A percentile compares a stretch with the other conserved stretches of the same genome.
Conservation (phyloP, 192 early-diverging fungal species). For the Rhizoclosmatium globosum region DNA sequence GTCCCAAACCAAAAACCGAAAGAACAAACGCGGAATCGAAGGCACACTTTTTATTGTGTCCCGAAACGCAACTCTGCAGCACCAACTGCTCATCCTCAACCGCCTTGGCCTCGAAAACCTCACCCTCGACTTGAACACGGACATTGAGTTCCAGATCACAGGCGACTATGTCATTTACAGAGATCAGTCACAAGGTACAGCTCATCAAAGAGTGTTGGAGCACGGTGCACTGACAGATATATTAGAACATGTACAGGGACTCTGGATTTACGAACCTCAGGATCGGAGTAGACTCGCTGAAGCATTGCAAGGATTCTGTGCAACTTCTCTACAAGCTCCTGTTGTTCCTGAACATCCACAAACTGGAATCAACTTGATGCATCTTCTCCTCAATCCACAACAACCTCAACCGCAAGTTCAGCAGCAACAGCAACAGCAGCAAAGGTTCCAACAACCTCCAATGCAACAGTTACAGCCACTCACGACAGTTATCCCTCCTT, state of each 20-base stretch:
- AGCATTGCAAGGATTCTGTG: slow-evolving; percentile 41
- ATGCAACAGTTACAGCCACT: slow-evolving; percentile 8
- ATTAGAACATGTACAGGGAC: slow-evolving; percentile 69
- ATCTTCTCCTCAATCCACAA: background rate
- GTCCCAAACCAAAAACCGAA: slow-evolving; percentile 14
- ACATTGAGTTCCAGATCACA: slow-evolving; percentile 82
- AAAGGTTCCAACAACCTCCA: slow-evolving; percentile 7
- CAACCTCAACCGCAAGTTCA: background rate
- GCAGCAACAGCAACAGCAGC: slow-evolving; percentile 31
- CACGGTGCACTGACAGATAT: background rate
- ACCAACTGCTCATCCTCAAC: slow-evolving; percentile 84
- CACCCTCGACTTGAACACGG: slow-evolving; percentile 67
- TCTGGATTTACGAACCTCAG: slow-evolving; percentile 80
- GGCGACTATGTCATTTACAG: slow-evolving; percentile 90
- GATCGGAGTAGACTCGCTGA: slow-evolving; percentile 70
- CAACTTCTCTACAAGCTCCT: background rate
- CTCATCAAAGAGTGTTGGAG: background rate
- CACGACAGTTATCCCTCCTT: slow-evolving; percentile 4
- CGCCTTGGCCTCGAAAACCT: slow-evolving; percentile 85
- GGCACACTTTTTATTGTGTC: slow-evolving; percentile 90
- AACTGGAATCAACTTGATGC: slow-evolving; percentile 11
- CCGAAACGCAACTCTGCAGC: slow-evolving; percentile 61
- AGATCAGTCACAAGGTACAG: slow-evolving; percentile 63
- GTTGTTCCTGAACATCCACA: slow-evolving; percentile 25
- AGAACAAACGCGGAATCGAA: slow-evolving; percentile 90